Base-by-base conservation (phyloP, 352 stramenopile genomes). In the Phytophthora rubi region DNA sequence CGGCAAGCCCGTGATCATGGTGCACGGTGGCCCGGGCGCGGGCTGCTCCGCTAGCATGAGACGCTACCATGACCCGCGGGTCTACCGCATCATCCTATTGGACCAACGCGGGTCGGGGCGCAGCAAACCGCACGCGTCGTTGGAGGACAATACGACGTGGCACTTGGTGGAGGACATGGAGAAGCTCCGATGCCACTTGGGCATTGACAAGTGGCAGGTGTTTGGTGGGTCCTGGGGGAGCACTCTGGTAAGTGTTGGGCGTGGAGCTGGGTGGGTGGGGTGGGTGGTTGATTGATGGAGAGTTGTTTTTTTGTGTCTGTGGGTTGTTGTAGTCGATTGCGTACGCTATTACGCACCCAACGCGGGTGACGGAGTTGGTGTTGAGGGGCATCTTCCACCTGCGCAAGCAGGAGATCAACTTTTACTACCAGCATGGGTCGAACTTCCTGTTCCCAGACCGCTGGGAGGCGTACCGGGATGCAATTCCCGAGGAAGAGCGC, bases 221-320 rank as follows among this genome's bases (percentile, higher is more conserved):
- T 95, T 99, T 60, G 97, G 97, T 10, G 97, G 97, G 47, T 98
- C 89, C 1, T 99, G 97, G 97, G 97, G 97, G 23, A 97, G 86
- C 57, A 98, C 95, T 1, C 66, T 99, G 57, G 84, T 92, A 77
- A 21, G 15, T 21, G 8, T 48, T n/a, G 37, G 37, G 35, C 5
- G 37, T n/a, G 37, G 37, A 44, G 16, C 13, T 23, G 16, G 6
- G 16, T 3, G 8, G 42, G 35, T 30, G 35, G 21, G n/a, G 9
- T 21, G 10, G 6, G 13, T n/a, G 32, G 13, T 32, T 33, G n/a
- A 60, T 23, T 66, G 8, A 39, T 62, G 33, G 18, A 44, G n/a
- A 12, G 21, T 26, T 53, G 10, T 32, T 49, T 32, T 21, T 21
- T 18, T 56, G 1, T 53, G 47, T 18, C 26, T 30, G 26, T 30